A percentile compares a stretch with the other conserved stretches of the same genome.
phyloP scores from a whole-genome alignment of 2,329 filamentous ascomycete genomes.

The Pseudogymnoascus destructans region DNA sequence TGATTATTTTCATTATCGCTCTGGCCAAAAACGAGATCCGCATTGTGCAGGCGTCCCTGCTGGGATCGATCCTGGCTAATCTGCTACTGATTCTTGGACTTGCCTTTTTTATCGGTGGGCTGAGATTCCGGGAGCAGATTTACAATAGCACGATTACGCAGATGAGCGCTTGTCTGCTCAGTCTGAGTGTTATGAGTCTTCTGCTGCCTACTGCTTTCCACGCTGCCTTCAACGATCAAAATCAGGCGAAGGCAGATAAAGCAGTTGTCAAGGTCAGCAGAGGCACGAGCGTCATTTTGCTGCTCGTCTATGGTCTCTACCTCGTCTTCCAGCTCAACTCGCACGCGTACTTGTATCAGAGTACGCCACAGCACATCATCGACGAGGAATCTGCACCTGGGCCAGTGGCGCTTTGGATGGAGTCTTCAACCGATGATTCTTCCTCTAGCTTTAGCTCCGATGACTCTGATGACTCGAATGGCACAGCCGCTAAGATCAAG shows the following conservation, averaged over 20 bases:
- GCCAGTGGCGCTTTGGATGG: slow-evolving; percentile 68
- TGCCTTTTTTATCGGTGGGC: slow-evolving; percentile 75
- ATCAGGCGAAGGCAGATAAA: slow-evolving; percentile 42
- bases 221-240: slow-evolving; percentile 58
- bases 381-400: slow-evolving; percentile 84
- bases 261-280: slow-evolving; percentile 75
- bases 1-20: slow-evolving; percentile 74
- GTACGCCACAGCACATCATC: slow-evolving; percentile 82
- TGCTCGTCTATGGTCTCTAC: slow-evolving; percentile 73
- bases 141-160: slow-evolving; percentile 94
- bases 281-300: slow-evolving; percentile 72
- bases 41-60: slow-evolving; percentile 79
- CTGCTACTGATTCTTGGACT: slow-evolving; percentile 81
- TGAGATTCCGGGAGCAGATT: slow-evolving; percentile 81
- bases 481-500: slow-evolving; percentile 63
- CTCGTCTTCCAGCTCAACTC: slow-evolving; percentile 85
- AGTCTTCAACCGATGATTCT: slow-evolving; percentile 51
- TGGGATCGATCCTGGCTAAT: slow-evolving; percentile 84
- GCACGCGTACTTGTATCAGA: slow-evolving; percentile 83
- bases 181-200: slow-evolving; percentile 79
- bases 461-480: slow-evolving; percentile 52
- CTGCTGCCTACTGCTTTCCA: slow-evolving; percentile 86
- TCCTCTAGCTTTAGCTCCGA: slow-evolving; percentile 57
- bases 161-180: slow-evolving; percentile 88
- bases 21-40: slow-evolving; percentile 72